These are phyloP conservation scores for Pochonia chlamydosporia DNA, from an alignment of 2,329 filamentous ascomycete genomes.

Conservation along the genomic window DNA sequence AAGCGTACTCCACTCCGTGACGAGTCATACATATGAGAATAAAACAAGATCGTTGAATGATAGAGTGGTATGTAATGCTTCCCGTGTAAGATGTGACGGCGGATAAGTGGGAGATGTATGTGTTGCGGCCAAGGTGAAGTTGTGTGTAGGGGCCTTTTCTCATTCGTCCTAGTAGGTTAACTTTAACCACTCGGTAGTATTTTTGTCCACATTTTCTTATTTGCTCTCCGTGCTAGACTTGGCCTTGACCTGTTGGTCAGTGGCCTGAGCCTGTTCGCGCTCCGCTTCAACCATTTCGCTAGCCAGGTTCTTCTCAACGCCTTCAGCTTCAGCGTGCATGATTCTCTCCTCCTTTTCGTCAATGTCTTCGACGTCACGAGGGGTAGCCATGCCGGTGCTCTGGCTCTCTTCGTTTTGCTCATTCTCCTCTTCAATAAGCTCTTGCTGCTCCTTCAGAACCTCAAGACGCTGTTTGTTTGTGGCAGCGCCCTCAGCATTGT, in stretches of 20 bases:
- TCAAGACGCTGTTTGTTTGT: constrained; percentile 99
- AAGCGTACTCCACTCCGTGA: not conserved
- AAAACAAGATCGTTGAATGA: constrained; percentile 19
- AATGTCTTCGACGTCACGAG: constrained; percentile 85
- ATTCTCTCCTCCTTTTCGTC: constrained; percentile 83
- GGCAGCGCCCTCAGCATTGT: constrained; percentile 91
- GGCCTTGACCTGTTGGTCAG: constrained; percentile 21
- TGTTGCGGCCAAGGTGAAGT: not conserved
- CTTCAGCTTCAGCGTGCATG: constrained; percentile 42
- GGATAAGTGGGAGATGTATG: not conserved
- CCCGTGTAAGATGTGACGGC: constrained; percentile 1
- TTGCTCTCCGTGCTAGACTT: constrained; percentile 1
- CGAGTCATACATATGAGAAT: constrained; percentile 17
- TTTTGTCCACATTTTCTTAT: not conserved
- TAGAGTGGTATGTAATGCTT: not conserved
- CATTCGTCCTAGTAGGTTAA: not conserved
- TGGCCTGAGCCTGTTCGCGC: constrained; percentile 34
- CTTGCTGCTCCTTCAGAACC: constrained; percentile 96
- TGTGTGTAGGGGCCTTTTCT: not conserved
- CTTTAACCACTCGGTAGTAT: not conserved
- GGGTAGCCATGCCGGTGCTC: constrained; percentile 65
- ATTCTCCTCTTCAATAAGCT: constrained; percentile 95
- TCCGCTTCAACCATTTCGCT: constrained; percentile 51
- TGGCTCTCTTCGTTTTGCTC: constrained; percentile 81
- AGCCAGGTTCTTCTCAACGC: constrained; percentile 41